Conservation (phyloP, 176 grass and related monocot species). For the Triticum timopheevii region DNA sequence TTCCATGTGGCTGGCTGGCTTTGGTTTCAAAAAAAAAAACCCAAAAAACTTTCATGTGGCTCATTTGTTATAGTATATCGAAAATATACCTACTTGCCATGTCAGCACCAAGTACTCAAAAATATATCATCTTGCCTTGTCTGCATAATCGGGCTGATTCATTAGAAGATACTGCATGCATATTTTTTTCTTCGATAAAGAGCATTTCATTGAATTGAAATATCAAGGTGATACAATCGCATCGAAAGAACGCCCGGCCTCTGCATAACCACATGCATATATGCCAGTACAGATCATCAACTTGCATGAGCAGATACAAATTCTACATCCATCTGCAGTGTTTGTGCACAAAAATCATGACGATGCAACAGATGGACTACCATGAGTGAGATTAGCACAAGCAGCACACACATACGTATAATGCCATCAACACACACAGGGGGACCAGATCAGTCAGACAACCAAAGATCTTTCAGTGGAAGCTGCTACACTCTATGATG, state of each 20-base stretch:
- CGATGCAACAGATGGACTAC: background rate
- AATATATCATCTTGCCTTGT: background rate
- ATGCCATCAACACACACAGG: background rate
- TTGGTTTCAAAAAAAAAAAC: no score
- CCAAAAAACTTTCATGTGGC: no score
- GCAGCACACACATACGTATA: background rate
- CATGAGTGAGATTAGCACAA: background rate
- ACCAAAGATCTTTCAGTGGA: background rate
- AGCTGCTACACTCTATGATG: background rate
- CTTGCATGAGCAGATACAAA: background rate
- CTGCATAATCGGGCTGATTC: background rate
- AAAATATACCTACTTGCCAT: background rate
- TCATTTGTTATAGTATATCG: no score
- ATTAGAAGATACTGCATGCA: background rate
- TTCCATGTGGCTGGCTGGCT: background rate
- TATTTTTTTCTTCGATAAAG: background rate
- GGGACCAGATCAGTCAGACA: constrained; percentile 2
- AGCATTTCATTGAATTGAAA: no score
- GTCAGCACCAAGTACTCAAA: background rate
- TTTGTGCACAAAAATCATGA: background rate
- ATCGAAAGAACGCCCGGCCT: no score
- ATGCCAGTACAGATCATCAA: background rate
- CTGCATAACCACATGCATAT: background rate
- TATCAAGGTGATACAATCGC: no score
- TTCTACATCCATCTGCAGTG: background rate